Evolutionary conservation across 148 eudicot genomes (phyloP).

Genomic region (Agrostemma githago): DNA sequence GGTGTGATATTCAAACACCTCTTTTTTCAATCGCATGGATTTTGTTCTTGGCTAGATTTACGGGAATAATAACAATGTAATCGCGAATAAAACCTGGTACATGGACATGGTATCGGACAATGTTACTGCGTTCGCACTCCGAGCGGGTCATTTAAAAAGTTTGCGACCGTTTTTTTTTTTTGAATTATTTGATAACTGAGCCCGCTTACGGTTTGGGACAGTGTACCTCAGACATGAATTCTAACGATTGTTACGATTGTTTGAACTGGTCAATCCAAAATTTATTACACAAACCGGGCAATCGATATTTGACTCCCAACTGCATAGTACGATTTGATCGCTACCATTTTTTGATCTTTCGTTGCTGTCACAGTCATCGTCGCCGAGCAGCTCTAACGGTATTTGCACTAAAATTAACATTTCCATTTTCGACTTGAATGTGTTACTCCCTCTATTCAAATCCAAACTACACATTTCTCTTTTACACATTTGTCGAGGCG

Average conservation of each 20-base stretch:
- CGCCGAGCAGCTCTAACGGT: background rate
- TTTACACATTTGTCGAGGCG: too few species aligned
- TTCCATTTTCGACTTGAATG: too few species aligned
- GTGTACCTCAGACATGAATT: constrained; percentile 17
- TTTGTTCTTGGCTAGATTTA: too few species aligned
- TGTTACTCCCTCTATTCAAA: too few species aligned
- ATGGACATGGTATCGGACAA: background rate
- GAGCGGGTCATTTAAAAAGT: background rate
- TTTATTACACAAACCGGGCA: background rate
- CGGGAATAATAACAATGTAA: background rate
- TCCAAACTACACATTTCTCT: too few species aligned
- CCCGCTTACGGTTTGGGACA: constrained; percentile 15
- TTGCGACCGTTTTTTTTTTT: background rate
- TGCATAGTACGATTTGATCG: constrained; percentile 23
- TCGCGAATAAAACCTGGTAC: background rate
- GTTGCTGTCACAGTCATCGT: background rate
- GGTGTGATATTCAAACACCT: background rate
- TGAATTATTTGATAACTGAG: background rate
- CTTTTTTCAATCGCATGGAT: too few species aligned
- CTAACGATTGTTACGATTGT: background rate
- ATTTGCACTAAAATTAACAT: too few species aligned
- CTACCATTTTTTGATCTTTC: constrained; percentile 20
- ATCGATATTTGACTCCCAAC: constrained; percentile 13
- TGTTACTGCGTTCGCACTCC: background rate
- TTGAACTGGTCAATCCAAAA: background rate